Evolutionary conservation across 495 filamentous ascomycete species (phyloP).

Genomic region (Hypomontagnella submonticulosa): DNA sequence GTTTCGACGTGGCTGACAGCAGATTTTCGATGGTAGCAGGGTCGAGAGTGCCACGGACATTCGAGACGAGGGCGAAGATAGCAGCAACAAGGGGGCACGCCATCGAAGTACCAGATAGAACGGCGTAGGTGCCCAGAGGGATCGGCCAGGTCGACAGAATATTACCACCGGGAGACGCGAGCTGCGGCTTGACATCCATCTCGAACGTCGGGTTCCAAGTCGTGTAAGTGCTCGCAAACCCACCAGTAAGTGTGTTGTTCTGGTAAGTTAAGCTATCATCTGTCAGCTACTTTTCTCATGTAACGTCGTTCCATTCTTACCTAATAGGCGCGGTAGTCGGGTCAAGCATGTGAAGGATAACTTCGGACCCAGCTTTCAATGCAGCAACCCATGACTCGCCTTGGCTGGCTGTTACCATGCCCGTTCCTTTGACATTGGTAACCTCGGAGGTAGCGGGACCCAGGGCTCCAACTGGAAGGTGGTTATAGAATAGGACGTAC

Average conservation of each 20-base stretch:
- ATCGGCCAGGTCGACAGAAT: conserved; percentile 68
- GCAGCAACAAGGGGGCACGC: conserved; percentile 67
- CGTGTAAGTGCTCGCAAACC: conserved; percentile 62
- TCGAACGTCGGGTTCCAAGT: conserved; percentile 68
- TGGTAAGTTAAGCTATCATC: conserved; percentile 34
- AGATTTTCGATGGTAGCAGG: conserved; percentile 59
- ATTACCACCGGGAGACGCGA: conserved; percentile 64
- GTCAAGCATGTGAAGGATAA: conserved; percentile 57
- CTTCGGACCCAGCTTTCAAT: conserved; percentile 50
- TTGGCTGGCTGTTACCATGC: conserved; percentile 56
- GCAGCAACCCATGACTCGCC: conserved; percentile 58
- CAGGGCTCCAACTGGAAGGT: conserved; percentile 48
- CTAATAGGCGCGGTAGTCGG: conserved; percentile 52
- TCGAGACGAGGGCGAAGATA: conserved; percentile 63
- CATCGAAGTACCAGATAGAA: conserved; percentile 70
- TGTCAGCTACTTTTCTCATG: conserved; percentile 31
- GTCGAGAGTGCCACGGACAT: conserved; percentile 60
- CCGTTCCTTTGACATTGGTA: conserved; percentile 47
- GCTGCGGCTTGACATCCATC: conserved; percentile 64
- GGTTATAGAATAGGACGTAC: conserved; percentile 67
- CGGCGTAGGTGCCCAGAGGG: conserved; percentile 61
- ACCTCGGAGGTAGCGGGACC: conserved; percentile 45
- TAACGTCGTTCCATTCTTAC: conserved; percentile 33
- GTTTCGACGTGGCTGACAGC: conserved; percentile 58
- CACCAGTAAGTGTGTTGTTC: conserved; percentile 53